Percentiles rank a stretch among this genome's conserved stretches.
These are phyloP conservation scores for Citrus cavaleriei DNA, from an alignment of 345 rosid species.

Conservation along the genomic window DNA sequence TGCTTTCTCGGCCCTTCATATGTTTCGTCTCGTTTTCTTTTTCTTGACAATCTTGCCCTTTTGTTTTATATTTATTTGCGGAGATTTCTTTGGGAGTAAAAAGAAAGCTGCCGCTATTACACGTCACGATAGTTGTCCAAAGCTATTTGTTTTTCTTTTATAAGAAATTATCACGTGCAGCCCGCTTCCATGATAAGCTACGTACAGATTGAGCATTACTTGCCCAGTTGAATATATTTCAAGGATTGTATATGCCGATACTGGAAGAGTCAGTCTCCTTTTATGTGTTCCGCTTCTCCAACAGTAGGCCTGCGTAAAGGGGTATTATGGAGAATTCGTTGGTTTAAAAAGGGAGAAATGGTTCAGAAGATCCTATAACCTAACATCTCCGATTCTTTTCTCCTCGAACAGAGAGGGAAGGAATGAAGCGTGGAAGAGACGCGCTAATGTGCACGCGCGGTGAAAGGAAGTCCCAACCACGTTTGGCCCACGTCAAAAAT, in stretches of 20 bases:
- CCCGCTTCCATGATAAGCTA: not conserved
- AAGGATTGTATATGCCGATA: not conserved
- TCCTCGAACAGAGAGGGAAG: slow-evolving; percentile 13
- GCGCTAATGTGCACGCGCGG: slow-evolving; percentile 17
- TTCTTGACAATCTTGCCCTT: slow-evolving; percentile 33
- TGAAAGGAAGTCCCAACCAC: slow-evolving; percentile 26
- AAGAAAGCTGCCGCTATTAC: slow-evolving; percentile 51
- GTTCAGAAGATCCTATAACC: slow-evolving; percentile 11
- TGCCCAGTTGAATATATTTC: not conserved
- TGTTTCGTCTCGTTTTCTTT: slow-evolving; percentile 36
- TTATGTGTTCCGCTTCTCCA: not conserved
- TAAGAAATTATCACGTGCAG: not conserved
- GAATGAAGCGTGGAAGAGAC: slow-evolving; percentile 16
- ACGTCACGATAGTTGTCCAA: slow-evolving; percentile 40
- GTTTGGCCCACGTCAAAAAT: slow-evolving; percentile 21
- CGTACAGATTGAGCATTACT: no score
- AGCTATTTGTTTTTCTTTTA: not conserved
- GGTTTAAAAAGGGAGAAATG: not conserved
- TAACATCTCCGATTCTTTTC: slow-evolving; percentile 13
- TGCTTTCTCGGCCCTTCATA: slow-evolving; percentile 58
- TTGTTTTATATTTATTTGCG: slow-evolving; percentile 13
- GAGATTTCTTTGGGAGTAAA: slow-evolving; percentile 8
- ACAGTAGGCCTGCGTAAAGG: not conserved
- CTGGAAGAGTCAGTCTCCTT: not conserved
- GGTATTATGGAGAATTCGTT: slow-evolving; percentile 8